Conservation (phyloP, 257 asterid species). For the Galeopsis tetrahit region DNA sequence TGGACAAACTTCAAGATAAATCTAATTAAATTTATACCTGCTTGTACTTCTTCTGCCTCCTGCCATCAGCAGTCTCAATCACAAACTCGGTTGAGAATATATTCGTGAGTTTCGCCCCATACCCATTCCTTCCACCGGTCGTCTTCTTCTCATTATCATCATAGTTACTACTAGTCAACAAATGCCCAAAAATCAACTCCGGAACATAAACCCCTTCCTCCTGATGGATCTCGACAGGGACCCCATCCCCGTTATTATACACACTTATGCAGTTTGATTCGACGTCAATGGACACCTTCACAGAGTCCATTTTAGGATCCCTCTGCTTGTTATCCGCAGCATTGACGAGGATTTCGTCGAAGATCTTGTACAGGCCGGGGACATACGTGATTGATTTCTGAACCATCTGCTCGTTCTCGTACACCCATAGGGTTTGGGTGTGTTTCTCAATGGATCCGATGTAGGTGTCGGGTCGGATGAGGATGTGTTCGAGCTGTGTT, state of each 20-base stretch:
- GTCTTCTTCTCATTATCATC: slow-evolving; percentile 93
- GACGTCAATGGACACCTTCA: slow-evolving; percentile 77
- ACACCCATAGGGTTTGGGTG: slow-evolving; percentile 75
- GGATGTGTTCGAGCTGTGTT: slow-evolving; percentile 96
- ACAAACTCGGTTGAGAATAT: slow-evolving; percentile 88
- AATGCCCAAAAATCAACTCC: slow-evolving; percentile 93
- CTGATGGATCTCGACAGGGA: slow-evolving; percentile 96
- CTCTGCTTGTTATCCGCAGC: slow-evolving; percentile 96
- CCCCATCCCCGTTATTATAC: slow-evolving; percentile 91
- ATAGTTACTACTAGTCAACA: slow-evolving; percentile 95
- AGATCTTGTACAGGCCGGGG: slow-evolving; percentile 94
- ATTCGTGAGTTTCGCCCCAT: slow-evolving; percentile 93
- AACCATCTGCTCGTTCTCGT: slow-evolving; percentile 63
- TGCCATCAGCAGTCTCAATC: slow-evolving; percentile 94
- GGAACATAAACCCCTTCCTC: slow-evolving; percentile 98
- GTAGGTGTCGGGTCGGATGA: slow-evolving; percentile 95
- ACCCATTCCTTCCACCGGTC: slow-evolving; percentile 95
- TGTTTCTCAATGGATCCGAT: slow-evolving; percentile 92
- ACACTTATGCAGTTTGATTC: slow-evolving; percentile 69
- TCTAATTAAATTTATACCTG: slow-evolving; percentile 55
- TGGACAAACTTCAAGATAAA: background rate
- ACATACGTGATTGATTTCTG: slow-evolving; percentile 65
- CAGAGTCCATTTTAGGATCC: slow-evolving; percentile 78
- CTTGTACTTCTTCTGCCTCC: slow-evolving; percentile 78
- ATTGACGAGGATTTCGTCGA: slow-evolving; percentile 90